Evolutionary conservation across 2,329 filamentous ascomycete species (phyloP).

Genomic region (Scedosporium apiospermum): DNA sequence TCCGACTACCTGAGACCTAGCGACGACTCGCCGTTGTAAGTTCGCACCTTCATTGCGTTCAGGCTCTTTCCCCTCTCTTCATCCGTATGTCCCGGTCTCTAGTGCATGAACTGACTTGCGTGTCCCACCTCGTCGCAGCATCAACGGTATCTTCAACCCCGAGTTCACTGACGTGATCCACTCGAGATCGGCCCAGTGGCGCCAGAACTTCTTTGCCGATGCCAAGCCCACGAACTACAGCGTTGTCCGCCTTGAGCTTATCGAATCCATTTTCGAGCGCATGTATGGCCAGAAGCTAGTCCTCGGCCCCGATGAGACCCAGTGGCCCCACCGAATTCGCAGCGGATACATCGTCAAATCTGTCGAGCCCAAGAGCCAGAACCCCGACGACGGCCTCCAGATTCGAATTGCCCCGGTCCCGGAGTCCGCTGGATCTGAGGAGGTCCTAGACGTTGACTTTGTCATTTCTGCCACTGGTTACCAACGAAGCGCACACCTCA

Average conservation of each 20-base stretch:
- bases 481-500: conserved; percentile 64
- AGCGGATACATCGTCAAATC: conserved; percentile 56
- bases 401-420: conserved; percentile 46
- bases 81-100: not conserved
- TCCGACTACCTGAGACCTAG: conserved; percentile 77
- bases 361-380: conserved; percentile 42
- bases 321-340: conserved; percentile 78
- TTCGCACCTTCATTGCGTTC: conserved; percentile 12
- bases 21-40: conserved; percentile 92
- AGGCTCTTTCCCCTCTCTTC: conserved; percentile 5
- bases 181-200: conserved; percentile 52
- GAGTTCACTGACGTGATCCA: conserved; percentile 71
- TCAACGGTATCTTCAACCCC: conserved; percentile 95
- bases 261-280: conserved; percentile 79
- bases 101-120: conserved; percentile 21
- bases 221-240: conserved; percentile 89
- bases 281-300: conserved; percentile 79
- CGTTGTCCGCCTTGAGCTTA: conserved; percentile 81
- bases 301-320: conserved; percentile 54
- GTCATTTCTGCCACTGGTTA: conserved; percentile 88
- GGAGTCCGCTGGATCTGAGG: conserved; percentile 27
- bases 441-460: conserved; percentile 66
- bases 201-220: conserved; percentile 50
- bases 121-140: conserved; percentile 36
- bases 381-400: conserved; percentile 31